Conservation (phyloP, 2,329 filamentous ascomycete species). For the Fusarium anthophilum region DNA sequence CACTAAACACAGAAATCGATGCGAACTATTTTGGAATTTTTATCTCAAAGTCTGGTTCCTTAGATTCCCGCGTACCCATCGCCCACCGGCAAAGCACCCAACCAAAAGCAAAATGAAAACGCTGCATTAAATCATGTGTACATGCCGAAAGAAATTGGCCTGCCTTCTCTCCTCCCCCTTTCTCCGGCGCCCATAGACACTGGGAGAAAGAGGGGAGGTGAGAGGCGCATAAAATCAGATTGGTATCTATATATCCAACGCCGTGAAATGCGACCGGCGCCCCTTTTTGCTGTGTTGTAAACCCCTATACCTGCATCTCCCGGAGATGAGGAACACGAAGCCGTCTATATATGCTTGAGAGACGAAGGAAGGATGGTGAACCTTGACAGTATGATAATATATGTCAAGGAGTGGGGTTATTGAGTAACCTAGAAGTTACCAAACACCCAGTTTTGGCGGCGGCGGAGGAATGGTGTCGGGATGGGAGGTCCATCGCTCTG, state of each 20-base stretch:
- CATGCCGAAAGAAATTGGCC: conserved; percentile 8
- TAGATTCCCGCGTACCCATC: conserved; percentile 20
- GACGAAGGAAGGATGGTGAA: conserved; percentile 22
- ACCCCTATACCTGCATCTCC: conserved; percentile 11
- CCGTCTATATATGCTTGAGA: conserved; percentile 28
- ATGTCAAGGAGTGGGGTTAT: not conserved
- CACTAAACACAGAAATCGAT: conserved; percentile 7
- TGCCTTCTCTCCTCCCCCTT: not conserved
- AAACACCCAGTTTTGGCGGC: conserved; percentile 39
- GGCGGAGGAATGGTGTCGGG: conserved; percentile 36
- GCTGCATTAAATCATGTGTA: conserved; percentile 28
- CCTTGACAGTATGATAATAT: not conserved
- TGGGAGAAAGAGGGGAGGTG: not conserved
- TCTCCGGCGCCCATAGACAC: not conserved
- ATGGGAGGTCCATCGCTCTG: conserved; percentile 20
- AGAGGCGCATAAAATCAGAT: conserved; percentile 22
- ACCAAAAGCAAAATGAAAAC: conserved; percentile 18
- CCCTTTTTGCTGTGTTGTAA: conserved; percentile 19
- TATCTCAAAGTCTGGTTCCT: conserved; percentile 5
- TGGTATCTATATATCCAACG: conserved; percentile 44
- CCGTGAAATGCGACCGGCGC: conserved; percentile 41
- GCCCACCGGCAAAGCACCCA: conserved; percentile 16
- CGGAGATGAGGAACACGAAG: conserved; percentile 5
- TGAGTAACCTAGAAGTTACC: conserved; percentile 30
- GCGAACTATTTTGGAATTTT: conserved; percentile 26